A percentile compares a stretch with the other conserved stretches of the same genome.
These are phyloP conservation scores for Acacia melanoxylon DNA, from an alignment of 306 rosid genomes.

Conservation along the genomic window DNA sequence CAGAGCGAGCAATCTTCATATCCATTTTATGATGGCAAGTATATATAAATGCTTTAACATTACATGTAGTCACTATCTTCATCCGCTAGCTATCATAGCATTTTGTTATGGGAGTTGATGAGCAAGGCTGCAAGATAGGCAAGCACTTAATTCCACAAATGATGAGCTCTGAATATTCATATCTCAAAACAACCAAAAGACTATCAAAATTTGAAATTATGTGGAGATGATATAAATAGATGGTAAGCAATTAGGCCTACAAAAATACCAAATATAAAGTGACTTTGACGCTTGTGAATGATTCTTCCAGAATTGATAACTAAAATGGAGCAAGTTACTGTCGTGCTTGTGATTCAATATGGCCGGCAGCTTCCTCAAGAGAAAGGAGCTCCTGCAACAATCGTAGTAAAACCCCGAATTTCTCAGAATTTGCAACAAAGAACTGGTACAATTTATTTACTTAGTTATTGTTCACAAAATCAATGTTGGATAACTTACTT, in stretches of 20 bases:
- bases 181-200: neutral
- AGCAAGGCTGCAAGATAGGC: neutral
- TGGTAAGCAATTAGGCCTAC: neutral
- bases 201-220: conserved; percentile 32
- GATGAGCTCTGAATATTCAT: neutral
- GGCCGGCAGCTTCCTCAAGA: conserved; percentile 62
- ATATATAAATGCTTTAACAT: neutral
- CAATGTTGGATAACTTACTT: conserved; percentile 34
- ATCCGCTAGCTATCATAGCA: neutral
- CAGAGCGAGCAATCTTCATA: neutral
- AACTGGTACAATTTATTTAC: neutral
- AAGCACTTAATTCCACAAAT: neutral
- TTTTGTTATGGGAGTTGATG: neutral
- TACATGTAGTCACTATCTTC: neutral
- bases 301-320: neutral
- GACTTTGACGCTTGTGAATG: neutral
- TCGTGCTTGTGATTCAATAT: conserved; percentile 45
- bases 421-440: neutral
- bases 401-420: neutral
- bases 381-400: conserved; percentile 54
- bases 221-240: neutral
- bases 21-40: neutral
- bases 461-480: conserved; percentile 5
- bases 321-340: neutral
- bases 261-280: neutral